Evolutionary conservation across 305 asterid genomes (phyloP).

Genomic region (Fraxinus sp.): DNA sequence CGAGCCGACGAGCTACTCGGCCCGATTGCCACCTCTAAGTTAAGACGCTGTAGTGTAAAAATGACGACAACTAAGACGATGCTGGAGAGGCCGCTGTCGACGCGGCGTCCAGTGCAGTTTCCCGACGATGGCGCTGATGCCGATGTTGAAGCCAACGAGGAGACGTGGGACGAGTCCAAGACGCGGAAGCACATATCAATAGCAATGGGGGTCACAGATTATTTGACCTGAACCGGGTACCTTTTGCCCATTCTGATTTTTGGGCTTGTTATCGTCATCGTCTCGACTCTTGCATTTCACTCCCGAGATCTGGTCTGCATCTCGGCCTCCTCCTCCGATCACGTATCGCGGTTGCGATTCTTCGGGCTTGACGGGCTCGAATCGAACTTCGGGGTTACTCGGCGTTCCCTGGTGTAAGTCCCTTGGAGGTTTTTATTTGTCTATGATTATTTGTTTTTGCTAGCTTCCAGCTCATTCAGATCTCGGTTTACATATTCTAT

Average conservation of each 20-base stretch:
- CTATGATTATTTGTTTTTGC: slow-evolving; percentile 8
- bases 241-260: slow-evolving; percentile 61
- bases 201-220: slow-evolving; percentile 49
- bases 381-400: slow-evolving; percentile 82
- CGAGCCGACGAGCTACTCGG: too few species aligned
- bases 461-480: not conserved
- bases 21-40: too few species aligned
- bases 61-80: slow-evolving; percentile 35
- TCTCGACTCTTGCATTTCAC: slow-evolving; percentile 42
- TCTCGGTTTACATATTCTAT: not conserved
- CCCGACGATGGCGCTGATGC: slow-evolving; percentile 36
- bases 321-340: slow-evolving; percentile 67
- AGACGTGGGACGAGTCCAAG: slow-evolving; percentile 69
- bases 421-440: not conserved
- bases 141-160: slow-evolving; percentile 52
- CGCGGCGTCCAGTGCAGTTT: slow-evolving; percentile 56
- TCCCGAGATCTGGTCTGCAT: slow-evolving; percentile 86
- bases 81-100: slow-evolving; percentile 79
- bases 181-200: slow-evolving; percentile 61
- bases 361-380: slow-evolving; percentile 75
- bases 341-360: slow-evolving; percentile 67
- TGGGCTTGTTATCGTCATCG: slow-evolving; percentile 44
- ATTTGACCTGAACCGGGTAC: slow-evolving; percentile 68
- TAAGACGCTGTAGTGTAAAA: slow-evolving; percentile 26
- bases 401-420: slow-evolving; percentile 98